A percentile compares a stretch with the other conserved stretches of the same genome.
Conservation (phyloP, 1,284 basidiomycete species). For the Bondarzewia mesenterica region DNA sequence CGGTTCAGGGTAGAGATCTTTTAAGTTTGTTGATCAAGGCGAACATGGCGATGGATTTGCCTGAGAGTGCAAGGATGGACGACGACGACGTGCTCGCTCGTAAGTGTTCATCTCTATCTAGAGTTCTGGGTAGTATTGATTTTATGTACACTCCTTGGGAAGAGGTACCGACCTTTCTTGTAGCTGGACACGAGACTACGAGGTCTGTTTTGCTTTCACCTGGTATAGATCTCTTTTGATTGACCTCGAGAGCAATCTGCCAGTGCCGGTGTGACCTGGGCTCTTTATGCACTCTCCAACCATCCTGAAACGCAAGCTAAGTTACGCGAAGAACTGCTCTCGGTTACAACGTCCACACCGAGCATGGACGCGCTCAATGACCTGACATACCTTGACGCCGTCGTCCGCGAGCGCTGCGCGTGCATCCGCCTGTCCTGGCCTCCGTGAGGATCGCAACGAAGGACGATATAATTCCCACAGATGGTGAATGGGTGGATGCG, state of each 20-base stretch:
- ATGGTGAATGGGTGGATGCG: slow-evolving; percentile 16
- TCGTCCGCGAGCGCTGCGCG: slow-evolving; percentile 64
- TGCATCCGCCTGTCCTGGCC: slow-evolving; percentile 52
- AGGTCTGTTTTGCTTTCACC: slow-evolving; percentile 27
- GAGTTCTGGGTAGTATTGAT: not conserved
- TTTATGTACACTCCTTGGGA: not conserved
- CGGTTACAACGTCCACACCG: slow-evolving; percentile 22
- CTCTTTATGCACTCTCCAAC: slow-evolving; percentile 54
- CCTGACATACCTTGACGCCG: slow-evolving; percentile 52
- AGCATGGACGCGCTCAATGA: slow-evolving; percentile 51
- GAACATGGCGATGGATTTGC: slow-evolving; percentile 52
- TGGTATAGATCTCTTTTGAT: not conserved
- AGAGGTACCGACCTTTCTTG: slow-evolving; percentile 20
- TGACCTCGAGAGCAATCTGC: not conserved
- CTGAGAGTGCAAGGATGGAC: slow-evolving; percentile 48
- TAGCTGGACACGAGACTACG: slow-evolving; percentile 71
- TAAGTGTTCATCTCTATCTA: not conserved
- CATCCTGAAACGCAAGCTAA: slow-evolving; percentile 50
- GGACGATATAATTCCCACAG: slow-evolving; percentile 52
- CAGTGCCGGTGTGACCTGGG: slow-evolving; percentile 39
- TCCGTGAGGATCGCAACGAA: slow-evolving; percentile 41
- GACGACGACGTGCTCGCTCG: slow-evolving; percentile 68
- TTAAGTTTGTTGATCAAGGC: slow-evolving; percentile 50
- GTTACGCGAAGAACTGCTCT: slow-evolving; percentile 59
- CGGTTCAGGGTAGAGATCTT: slow-evolving; percentile 32